Evolutionary conservation across 139 green algal species (phyloP), one percentile per base, ranked within the genome.

Genomic region (Edaphochlamys debaryana): DNA sequence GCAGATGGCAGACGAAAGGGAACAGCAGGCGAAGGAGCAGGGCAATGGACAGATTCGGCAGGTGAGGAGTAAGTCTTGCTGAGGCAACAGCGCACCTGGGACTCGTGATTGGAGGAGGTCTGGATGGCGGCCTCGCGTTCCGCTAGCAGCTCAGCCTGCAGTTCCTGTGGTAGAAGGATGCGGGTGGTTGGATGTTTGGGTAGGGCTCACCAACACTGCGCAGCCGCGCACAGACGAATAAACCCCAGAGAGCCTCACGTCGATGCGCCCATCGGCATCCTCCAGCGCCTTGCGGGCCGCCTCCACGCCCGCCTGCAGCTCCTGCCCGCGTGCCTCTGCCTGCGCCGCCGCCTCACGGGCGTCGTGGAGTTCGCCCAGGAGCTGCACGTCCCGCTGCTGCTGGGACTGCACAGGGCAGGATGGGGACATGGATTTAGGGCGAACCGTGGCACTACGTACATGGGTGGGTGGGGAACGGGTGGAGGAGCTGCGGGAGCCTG

Each of bases 151-250:
- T 73, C 62, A 0, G 62, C 42, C 42, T 82, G 62, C 62, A 82
- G 63, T 32, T 82, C 76, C 76, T 82, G 45, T 17, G 30, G 29
- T n/a, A n/a, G n/a, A n/a, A n/a, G n/a, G n/a, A n/a, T n/a, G n/a
- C n/a, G n/a, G n/a, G n/a, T n/a, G n/a, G n/a, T n/a, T n/a, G n/a
- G n/a, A n/a, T n/a, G n/a, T n/a, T n/a, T n/a, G n/a, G n/a, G n/a
- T n/a, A n/a, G n/a, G n/a, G n/a, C n/a, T n/a, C n/a, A n/a, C n/a
- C n/a, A n/a, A n/a, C n/a, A n/a, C n/a, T n/a, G n/a, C n/a, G n/a
- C n/a, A n/a, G n/a, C n/a, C n/a, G n/a, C n/a, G n/a, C n/a, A n/a
- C n/a, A n/a, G n/a, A n/a, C n/a, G n/a, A n/a, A n/a, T n/a, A n/a
- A n/a, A n/a, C n/a, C n/a, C n/a, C n/a, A n/a, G n/a, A n/a, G n/a